A percentile compares a stretch with the other conserved stretches of the same genome.
phyloP scores from a whole-genome alignment of 2,329 filamentous ascomycete genomes.

The Colletotrichum sp. region DNA sequence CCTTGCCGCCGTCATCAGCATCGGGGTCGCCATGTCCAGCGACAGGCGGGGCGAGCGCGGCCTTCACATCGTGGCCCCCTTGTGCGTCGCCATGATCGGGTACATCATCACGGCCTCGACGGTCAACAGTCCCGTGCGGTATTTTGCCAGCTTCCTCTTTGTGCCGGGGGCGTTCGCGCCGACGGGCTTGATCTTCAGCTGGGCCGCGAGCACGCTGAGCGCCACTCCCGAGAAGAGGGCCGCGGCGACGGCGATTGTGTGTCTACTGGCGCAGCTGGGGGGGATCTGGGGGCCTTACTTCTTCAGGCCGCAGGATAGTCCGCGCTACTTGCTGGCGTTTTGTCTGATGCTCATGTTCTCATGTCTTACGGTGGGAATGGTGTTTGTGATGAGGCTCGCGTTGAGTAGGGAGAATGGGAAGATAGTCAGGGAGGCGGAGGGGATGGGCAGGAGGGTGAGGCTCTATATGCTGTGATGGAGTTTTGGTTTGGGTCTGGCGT shows the following conservation, averaged over 20 bases:
- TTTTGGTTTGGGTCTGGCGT: neutral
- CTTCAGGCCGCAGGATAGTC: conserved; percentile 32
- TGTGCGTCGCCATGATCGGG: conserved; percentile 52
- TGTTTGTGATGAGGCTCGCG: conserved; percentile 9
- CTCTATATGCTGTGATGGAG: neutral
- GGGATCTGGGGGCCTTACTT: conserved; percentile 47
- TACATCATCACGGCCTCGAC: conserved; percentile 67
- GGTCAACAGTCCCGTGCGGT: conserved; percentile 55
- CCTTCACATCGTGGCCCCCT: conserved; percentile 22
- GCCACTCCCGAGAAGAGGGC: conserved; percentile 44
- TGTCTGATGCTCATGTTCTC: conserved; percentile 24
- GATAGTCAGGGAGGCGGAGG: neutral
- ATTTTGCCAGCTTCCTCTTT: conserved; percentile 39
- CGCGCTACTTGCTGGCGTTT: conserved; percentile 33
- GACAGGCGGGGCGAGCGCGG: conserved; percentile 25
- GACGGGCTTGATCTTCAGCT: conserved; percentile 39
- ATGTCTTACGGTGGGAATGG: neutral
- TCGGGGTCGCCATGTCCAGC: conserved; percentile 23
- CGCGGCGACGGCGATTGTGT: conserved; percentile 37
- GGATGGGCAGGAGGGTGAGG: conserved; percentile 1
- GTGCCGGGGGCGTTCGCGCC: conserved; percentile 25
- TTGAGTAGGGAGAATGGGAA: conserved; percentile 8
- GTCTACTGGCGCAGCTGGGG: conserved; percentile 39
- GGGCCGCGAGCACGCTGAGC: conserved; percentile 36
- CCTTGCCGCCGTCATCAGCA: conserved; percentile 21